phyloP scores from a whole-genome alignment of 306 rosid genomes.

The Potentilla sterilis region DNA sequence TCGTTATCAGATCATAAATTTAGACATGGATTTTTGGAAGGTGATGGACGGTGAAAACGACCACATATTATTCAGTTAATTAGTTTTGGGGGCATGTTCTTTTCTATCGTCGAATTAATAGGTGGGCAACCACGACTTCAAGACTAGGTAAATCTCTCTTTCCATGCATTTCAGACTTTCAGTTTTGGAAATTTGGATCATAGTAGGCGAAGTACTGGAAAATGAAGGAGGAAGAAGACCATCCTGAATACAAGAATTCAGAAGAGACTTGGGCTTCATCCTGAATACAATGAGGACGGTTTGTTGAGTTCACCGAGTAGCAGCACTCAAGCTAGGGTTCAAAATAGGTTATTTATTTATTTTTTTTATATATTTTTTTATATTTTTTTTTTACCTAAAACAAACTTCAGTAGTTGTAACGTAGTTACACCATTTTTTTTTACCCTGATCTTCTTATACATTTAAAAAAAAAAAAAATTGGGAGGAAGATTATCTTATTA shows the following conservation, averaged over 20 bases:
- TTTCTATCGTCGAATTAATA: background rate
- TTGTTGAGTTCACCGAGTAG: too few relatives aligned
- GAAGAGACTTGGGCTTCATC: background rate
- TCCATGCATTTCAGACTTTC: background rate
- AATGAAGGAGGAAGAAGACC: background rate
- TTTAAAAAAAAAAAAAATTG: too few relatives aligned
- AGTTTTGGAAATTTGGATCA: too few relatives aligned
- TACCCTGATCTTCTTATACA: too few relatives aligned
- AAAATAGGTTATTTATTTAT: too few relatives aligned
- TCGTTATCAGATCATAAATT: background rate
- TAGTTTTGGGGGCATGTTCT: background rate
- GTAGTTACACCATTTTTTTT: too few relatives aligned
- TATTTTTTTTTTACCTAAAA: too few relatives aligned
- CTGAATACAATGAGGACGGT: background rate
- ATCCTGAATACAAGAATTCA: background rate
- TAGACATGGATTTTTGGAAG: background rate
- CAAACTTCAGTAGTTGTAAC: too few relatives aligned
- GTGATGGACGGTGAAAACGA: background rate
- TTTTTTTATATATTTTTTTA: too few relatives aligned
- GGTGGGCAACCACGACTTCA: background rate
- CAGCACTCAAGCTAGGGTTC: too few relatives aligned
- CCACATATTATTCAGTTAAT: background rate
- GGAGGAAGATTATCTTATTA: too few relatives aligned
- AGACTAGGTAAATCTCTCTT: background rate
- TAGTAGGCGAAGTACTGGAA: background rate